These are phyloP conservation scores for Mortierella sp. DNA, from an alignment of 371 early-diverging fungal genomes.

Conservation along the genomic window DNA sequence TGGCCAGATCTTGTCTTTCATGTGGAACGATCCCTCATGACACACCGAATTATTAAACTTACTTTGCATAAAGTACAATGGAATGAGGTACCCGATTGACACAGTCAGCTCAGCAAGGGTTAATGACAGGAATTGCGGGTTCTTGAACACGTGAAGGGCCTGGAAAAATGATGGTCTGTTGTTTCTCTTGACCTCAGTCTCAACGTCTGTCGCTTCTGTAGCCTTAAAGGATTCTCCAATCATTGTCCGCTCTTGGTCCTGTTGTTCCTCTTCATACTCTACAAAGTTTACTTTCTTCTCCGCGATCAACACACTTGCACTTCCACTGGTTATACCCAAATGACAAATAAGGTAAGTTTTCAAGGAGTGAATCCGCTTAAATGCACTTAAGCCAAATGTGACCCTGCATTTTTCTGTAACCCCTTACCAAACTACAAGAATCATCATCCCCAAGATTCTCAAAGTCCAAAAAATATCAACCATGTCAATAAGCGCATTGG, in stretches of 20 bases:
- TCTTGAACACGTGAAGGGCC: conserved; percentile 40
- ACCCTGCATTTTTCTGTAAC: background rate
- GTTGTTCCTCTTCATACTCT: background rate
- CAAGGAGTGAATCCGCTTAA: background rate
- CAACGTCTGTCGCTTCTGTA: background rate
- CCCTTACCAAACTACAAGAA: conserved; percentile 27
- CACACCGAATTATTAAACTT: background rate
- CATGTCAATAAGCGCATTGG: conserved; percentile 33
- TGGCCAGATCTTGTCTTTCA: background rate
- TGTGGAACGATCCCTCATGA: background rate
- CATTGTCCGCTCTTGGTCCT: conserved; percentile 9
- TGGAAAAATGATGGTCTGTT: conserved; percentile 28
- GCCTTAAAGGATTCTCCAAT: background rate
- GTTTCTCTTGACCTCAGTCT: background rate
- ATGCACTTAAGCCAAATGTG: background rate
- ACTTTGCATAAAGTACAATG: conserved; percentile 48
- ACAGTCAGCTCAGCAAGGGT: conserved; percentile 37
- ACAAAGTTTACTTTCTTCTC: conserved; percentile 16
- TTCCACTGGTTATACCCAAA: conserved; percentile 7
- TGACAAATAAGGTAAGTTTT: background rate
- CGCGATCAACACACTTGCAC: conserved; percentile 26
- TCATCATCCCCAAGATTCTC: conserved; percentile 53
- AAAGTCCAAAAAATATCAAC: conserved; percentile 42
- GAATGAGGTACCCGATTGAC: conserved; percentile 42
- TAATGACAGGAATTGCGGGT: conserved; percentile 39